Evolutionary conservation across 2,329 filamentous ascomycete genomes (phyloP).

Genomic region (Arthrobotrys sphaeroides): DNA sequence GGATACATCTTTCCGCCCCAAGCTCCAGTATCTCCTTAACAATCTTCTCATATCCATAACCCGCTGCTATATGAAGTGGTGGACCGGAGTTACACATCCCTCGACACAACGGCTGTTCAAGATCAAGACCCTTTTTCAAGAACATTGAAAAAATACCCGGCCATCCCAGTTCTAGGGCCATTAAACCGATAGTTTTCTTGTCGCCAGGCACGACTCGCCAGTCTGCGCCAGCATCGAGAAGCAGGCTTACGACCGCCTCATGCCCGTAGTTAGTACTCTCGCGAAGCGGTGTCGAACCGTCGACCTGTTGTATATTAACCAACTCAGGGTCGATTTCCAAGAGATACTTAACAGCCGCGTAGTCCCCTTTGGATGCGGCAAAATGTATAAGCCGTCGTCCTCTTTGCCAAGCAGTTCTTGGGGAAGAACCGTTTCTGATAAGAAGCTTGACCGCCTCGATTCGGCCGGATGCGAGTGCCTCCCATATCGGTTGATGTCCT

Average conservation of each 20-base stretch:
- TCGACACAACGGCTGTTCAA: background rate
- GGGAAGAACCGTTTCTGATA: background rate
- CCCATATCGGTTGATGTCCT: background rate
- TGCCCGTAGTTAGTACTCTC: background rate
- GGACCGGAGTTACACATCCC: background rate
- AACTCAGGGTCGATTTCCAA: background rate
- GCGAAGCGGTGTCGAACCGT: background rate
- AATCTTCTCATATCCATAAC: background rate
- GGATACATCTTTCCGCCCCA: background rate
- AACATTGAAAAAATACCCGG: background rate
- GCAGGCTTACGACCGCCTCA: background rate
- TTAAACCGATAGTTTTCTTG: background rate
- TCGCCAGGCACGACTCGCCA: background rate
- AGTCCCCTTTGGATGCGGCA: background rate
- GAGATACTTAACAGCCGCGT: background rate
- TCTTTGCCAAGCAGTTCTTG: too few relatives aligned
- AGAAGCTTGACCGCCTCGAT: background rate
- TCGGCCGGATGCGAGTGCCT: background rate
- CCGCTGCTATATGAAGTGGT: conserved; percentile 3
- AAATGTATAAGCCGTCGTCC: background rate
- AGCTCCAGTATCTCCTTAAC: background rate
- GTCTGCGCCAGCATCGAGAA: background rate
- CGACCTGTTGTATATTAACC: background rate
- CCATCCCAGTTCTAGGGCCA: background rate
- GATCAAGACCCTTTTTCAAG: background rate